Percentiles rank a stretch among this genome's conserved stretches.
phyloP scores from a whole-genome alignment of 2,329 filamentous ascomycete genomes.

The Fusarium pseudocircinatum region DNA sequence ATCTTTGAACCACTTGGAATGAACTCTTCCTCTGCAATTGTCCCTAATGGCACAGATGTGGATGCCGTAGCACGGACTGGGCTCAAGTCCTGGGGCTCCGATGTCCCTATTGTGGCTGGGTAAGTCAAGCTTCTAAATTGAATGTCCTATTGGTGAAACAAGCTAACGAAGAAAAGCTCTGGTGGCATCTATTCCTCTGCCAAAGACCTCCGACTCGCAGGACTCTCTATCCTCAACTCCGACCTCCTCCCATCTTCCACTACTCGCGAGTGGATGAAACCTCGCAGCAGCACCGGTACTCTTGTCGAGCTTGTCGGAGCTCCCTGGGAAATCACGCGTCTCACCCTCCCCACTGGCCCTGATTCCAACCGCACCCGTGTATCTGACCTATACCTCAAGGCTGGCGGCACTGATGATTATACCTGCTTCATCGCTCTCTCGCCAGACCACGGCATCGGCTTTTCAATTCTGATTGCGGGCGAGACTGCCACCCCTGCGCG shows the following conservation, averaged over 20 bases:
- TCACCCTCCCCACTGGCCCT: conserved; percentile 35
- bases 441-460: conserved; percentile 35
- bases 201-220: conserved; percentile 22
- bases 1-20: conserved; percentile 26
- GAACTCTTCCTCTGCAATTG: background rate
- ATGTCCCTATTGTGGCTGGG: conserved; percentile 37
- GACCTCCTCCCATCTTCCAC: conserved; percentile 11
- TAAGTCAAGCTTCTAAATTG: background rate
- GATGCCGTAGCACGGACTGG: conserved; percentile 21
- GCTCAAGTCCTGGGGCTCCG: conserved; percentile 2
- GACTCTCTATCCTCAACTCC: conserved; percentile 36
- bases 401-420: conserved; percentile 21
- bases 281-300: conserved; percentile 26
- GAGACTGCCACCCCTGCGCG: conserved; percentile 22
- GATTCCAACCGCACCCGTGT: conserved; percentile 28
- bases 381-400: conserved; percentile 32
- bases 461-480: conserved; percentile 42
- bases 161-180: background rate
- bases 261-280: conserved; percentile 35
- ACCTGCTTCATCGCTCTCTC: conserved; percentile 17
- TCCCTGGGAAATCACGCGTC: conserved; percentile 36
- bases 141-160: accelerated
- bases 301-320: conserved; percentile 31
- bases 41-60: conserved; percentile 6
- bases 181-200: conserved; percentile 25